phyloP scores from a whole-genome alignment of 345 rosid genomes.

The Pseudoturritis turrita region DNA sequence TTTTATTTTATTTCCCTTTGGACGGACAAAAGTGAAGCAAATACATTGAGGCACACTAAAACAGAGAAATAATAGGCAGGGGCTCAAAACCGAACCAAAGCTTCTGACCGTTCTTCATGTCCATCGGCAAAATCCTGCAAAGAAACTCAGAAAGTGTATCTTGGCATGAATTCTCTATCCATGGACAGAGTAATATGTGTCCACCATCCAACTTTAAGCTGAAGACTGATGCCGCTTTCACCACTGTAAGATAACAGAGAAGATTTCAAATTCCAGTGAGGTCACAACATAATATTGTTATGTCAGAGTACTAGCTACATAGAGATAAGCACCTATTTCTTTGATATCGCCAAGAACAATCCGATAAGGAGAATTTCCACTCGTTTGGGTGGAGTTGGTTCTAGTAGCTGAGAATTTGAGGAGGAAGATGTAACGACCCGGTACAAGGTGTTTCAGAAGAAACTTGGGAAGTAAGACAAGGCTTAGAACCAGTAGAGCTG shows the following conservation, averaged over 20 bases:
- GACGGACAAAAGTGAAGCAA: too few species aligned
- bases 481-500: too few species aligned
- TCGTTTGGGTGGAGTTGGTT: too few species aligned
- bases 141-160: conserved; percentile 88
- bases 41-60: too few species aligned
- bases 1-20: too few species aligned
- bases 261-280: conserved; percentile 14
- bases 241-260: conserved; percentile 48
- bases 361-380: too few species aligned
- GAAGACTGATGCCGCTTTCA: conserved; percentile 82
- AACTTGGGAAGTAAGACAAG: too few species aligned
- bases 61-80: conserved; percentile 79
- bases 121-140: conserved; percentile 61
- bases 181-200: conserved; percentile 78
- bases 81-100: conserved; percentile 54
- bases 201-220: conserved; percentile 88
- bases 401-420: too few species aligned
- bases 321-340: too few species aligned
- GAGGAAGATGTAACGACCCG: too few species aligned
- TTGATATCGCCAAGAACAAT: too few species aligned
- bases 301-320: background rate
- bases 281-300: background rate
- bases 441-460: too few species aligned
- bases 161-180: conserved; percentile 74
- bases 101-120: conserved; percentile 51